Conservation (phyloP, 164 flowering plant species). For the Kingdonia uniflora region DNA sequence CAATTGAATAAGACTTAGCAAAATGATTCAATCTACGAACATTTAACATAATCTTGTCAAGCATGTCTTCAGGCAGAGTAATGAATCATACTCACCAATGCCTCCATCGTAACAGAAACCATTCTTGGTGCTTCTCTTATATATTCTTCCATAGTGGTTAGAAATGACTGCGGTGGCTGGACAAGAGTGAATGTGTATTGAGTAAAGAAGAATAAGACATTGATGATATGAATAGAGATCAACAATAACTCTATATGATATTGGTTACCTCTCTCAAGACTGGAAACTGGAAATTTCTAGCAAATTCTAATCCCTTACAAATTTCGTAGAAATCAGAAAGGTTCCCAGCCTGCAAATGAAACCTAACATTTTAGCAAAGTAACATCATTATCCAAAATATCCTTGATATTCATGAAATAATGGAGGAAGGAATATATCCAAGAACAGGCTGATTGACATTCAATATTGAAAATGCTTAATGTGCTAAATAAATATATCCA, state of each 20-base stretch:
- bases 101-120: conserved; percentile 65
- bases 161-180: conserved; percentile 97
- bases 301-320: conserved; percentile 94
- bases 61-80: too few species aligned
- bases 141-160: conserved; percentile 97
- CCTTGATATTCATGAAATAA: too few species aligned
- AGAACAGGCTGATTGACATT: too few species aligned
- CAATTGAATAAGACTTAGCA: too few species aligned
- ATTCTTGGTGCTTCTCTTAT: conserved; percentile 90
- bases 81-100: conserved; percentile 50
- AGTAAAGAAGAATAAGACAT: too few species aligned
- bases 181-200: conserved; percentile 7
- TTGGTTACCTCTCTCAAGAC: conserved; percentile 68
- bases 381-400: too few species aligned
- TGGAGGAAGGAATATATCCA: too few species aligned
- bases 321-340: conserved; percentile 92
- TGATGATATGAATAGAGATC: too few species aligned
- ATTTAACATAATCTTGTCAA: too few species aligned
- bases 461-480: too few species aligned
- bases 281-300: conserved; percentile 98
- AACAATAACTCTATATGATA: not conserved
- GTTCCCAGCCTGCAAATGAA: conserved; percentile 58
- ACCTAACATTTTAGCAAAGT: not conserved
- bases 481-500: too few species aligned
- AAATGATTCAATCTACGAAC: too few species aligned